Base-by-base conservation (phyloP, 2,329 filamentous ascomycete genomes). In the Dactylellina drechsleri region DNA sequence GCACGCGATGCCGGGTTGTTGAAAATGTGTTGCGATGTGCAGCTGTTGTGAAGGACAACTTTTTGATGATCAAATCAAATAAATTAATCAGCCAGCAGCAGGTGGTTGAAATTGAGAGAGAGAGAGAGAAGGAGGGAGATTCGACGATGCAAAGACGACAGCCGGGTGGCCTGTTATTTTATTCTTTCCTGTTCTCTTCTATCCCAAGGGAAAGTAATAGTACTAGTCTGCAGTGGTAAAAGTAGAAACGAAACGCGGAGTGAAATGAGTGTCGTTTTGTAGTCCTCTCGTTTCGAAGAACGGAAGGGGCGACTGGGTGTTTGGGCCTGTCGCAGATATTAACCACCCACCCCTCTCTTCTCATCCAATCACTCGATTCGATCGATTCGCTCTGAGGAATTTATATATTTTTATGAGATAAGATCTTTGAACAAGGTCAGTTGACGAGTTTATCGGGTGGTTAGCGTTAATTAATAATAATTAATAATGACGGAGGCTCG, bases 241-340 rank as follows among this genome's bases (percentile, higher is more conserved):
- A 36, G 31, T 36, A 36, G 53, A 57, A 57, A 57, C 53, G 53
- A 43, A 57, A 43, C 50, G 26, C 50, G 52, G 26, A 36, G 23
- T 54, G 52, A 13, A n/a, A 13, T 20, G 53, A n/a, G 13, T 10
- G 31, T 43, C 15, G 54, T 58, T 58, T 58, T 43, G 54, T 26
- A 58, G 23, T 13, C 18, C 28, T 41, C 28, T 12, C 15, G 28
- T 15, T 16, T 31, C 18, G 54, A 18, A 36, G 36, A 58, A 36
- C 54, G n/a, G 54, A 58, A 40, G 54, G 54, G 23, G 54, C 20
- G 7, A 28, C n/a, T 10, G 31, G 31, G 31, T 36, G 31, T 36
- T 36, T 36, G 31, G 16, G 31, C 23, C 31, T 57, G 53, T 57
- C 53, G 53, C 53, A 57, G 53, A 57, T 41, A 41, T 41, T 40